Evolutionary conservation across 352 stramenopile species (phyloP), one percentile per base, ranked within the genome.

Genomic region (Globisporangium cylindrosporum): DNA sequence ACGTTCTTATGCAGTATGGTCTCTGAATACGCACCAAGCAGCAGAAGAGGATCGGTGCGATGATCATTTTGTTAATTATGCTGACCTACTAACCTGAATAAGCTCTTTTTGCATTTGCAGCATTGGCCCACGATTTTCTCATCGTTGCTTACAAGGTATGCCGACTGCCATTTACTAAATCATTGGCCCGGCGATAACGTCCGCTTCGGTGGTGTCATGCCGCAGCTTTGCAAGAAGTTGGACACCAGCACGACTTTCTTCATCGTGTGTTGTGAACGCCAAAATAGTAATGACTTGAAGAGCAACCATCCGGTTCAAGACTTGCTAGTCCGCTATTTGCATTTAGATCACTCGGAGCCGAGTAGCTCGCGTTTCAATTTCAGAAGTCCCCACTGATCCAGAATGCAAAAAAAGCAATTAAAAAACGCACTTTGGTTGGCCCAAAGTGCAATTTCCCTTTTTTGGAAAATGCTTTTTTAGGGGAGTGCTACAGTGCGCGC

Each of bases 201-300:
- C 27, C 1, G 5, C 54, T 22, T 43, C 18, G 18, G 36, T 43
- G 27, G 3, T 41, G 2, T 43, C 54, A 8, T 9, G 6, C 18
- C 7, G 27, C 27, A 60, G 54, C 54, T 60, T 43, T 43, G 54
- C 54, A 60, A n/a, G 27, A 60, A 43, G 12, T 60, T 60, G 54
- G 27, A 38, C 54, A 27, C 29, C 54, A 60, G 9, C 6, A 60
- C 27, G 54, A 60, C 54, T 43, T 32, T 32, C 54, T 27, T 41
- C 54, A 60, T 60, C 12, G 24, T 43, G 9, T 43, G 2, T 29
- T 3, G 10, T 3, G 14, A 24, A 5, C 5, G 25, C 1, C 53
- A 59, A 25, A 20, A n/a, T 18, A 20, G 7, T 15, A n/a, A 8
- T 8, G 14, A n/a, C 38, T 4, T 20, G 14, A 48, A 8, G 4